Conservation (phyloP, 169 alveolate genomes). For the Hepatocystis sp. region DNA sequence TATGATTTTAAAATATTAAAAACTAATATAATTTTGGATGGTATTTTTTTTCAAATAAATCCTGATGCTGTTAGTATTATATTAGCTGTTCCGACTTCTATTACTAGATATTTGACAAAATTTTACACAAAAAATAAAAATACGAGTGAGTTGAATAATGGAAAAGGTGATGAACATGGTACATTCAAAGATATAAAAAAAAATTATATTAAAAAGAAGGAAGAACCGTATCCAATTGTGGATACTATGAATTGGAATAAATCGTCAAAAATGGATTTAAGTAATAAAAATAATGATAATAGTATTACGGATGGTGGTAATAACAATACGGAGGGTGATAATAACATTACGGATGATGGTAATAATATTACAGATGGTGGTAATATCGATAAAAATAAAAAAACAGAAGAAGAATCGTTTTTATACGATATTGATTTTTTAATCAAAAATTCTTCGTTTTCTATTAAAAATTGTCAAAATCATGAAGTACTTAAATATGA, state of each 20-base stretch:
- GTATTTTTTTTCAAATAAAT: slow-evolving; percentile 85
- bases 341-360: background rate
- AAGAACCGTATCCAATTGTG: slow-evolving; percentile 3
- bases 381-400: background rate
- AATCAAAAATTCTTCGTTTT: slow-evolving; percentile 60
- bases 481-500: slow-evolving; percentile 63
- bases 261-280: background rate
- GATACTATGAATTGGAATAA: background rate
- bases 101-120: slow-evolving; percentile 77
- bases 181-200: slow-evolving; percentile 11
- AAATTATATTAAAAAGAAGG: slow-evolving; percentile 14
- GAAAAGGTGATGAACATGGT: background rate
- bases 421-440: slow-evolving; percentile 71
- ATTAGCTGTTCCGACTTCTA: slow-evolving; percentile 84
- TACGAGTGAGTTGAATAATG: slow-evolving; percentile 3
- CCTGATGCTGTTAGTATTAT: slow-evolving; percentile 87
- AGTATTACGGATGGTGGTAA: background rate
- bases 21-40: slow-evolving; percentile 81
- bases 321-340: background rate
- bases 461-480: slow-evolving; percentile 62
- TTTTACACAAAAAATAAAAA: slow-evolving; percentile 61
- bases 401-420: slow-evolving; percentile 54
- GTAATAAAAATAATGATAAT: background rate
- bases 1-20: slow-evolving; percentile 55
- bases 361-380: background rate